phyloP scores from a whole-genome alignment of 2,329 filamentous ascomycete genomes.

The Celoporthe dispersa region DNA sequence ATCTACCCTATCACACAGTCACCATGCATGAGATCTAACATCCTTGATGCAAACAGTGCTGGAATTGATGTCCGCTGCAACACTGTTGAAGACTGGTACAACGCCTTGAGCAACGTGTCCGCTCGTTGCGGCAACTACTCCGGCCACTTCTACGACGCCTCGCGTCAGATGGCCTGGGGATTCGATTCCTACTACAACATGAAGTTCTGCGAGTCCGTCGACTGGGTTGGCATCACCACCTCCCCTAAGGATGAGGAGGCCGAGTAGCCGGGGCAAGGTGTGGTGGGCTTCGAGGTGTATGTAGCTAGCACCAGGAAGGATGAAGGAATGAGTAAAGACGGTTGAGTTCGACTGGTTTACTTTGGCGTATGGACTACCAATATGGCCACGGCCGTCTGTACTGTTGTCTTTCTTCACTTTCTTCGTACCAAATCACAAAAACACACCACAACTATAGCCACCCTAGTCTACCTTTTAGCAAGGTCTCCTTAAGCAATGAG shows the following conservation, averaged over 20 bases:
- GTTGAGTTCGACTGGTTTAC: neutral
- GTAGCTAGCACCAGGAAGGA: neutral
- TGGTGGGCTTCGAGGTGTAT: neutral
- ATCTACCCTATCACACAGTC: too few relatives aligned
- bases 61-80: slow-evolving; percentile 1
- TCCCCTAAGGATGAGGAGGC: neutral
- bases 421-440: neutral
- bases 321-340: neutral
- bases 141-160: slow-evolving; percentile 13
- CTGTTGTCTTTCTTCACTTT: neutral
- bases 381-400: too few relatives aligned
- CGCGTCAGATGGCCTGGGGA: slow-evolving; percentile 15
- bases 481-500: neutral
- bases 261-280: neutral
- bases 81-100: slow-evolving; percentile 4
- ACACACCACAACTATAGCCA: neutral
- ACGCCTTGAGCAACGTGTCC: slow-evolving; percentile 10
- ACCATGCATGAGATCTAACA: slow-evolving; percentile 1
- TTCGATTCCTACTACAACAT: neutral
- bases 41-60: neutral
- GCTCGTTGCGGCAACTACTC: neutral
- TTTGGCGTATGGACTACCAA: too few relatives aligned
- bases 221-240: neutral
- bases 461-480: neutral
- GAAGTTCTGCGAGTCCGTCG: neutral